phyloP scores from a whole-genome alignment of 345 rosid species.

The Lepidium sativum region DNA sequence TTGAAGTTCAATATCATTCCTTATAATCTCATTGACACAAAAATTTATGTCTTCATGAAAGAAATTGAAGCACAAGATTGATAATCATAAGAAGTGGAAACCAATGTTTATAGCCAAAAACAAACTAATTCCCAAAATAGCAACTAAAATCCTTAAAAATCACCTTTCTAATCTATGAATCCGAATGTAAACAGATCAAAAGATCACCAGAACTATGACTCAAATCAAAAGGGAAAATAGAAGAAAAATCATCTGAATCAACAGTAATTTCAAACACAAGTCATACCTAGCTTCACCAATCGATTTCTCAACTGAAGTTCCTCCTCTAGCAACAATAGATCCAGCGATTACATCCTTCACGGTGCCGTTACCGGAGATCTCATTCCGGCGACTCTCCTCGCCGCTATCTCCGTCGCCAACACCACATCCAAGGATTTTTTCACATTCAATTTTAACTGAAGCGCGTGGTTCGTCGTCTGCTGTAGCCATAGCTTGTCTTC shows the following conservation, averaged over 20 bases:
- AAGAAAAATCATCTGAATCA: neutral
- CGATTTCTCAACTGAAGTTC: slow-evolving; percentile 19
- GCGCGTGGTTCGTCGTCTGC: slow-evolving; percentile 19
- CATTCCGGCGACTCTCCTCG: slow-evolving; percentile 12
- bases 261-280: neutral
- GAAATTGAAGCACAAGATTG: neutral
- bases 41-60: neutral
- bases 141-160: neutral
- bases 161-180: neutral
- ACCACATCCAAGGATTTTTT: neutral
- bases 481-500: neutral
- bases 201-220: neutral
- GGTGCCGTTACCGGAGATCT: slow-evolving; percentile 13
- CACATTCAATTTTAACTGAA: neutral
- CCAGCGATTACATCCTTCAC: slow-evolving; percentile 18
- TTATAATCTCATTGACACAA: neutral
- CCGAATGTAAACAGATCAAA: neutral
- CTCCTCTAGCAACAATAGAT: slow-evolving; percentile 23
- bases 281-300: slow-evolving; percentile 26
- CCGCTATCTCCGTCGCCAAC: slow-evolving; percentile 9
- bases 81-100: neutral
- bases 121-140: neutral
- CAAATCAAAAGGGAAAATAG: neutral
- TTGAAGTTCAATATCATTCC: neutral
- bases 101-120: neutral